Conservation (phyloP, 1,284 basidiomycete genomes). For the Leccinum angustisporum region DNA sequence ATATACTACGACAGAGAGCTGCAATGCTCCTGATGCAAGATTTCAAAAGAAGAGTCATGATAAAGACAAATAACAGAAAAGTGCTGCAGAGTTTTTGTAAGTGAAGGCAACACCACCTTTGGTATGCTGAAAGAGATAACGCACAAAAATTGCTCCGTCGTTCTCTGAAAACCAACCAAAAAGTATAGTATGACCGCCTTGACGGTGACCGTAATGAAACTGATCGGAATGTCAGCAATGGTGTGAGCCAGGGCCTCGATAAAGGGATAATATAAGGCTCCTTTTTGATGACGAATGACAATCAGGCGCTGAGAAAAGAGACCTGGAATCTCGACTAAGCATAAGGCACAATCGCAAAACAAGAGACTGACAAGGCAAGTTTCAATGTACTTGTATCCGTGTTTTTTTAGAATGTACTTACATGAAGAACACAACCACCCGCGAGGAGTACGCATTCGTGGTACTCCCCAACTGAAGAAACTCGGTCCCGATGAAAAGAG, state of each 20-base stretch:
- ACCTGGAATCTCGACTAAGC: slow-evolving; percentile 38
- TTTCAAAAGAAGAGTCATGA: slow-evolving; percentile 56
- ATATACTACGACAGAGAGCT: slow-evolving; percentile 47
- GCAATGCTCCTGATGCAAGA: slow-evolving; percentile 58
- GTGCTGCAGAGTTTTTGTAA: slow-evolving; percentile 34
- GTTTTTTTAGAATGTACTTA: slow-evolving; percentile 42
- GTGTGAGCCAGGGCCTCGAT: slow-evolving; percentile 56
- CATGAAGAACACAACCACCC: slow-evolving; percentile 75
- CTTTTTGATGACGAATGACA: slow-evolving; percentile 48
- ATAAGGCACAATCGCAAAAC: slow-evolving; percentile 21
- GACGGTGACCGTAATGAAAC: slow-evolving; percentile 42
- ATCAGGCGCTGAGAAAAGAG: slow-evolving; percentile 57
- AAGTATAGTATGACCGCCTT: slow-evolving; percentile 57
- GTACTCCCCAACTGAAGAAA: slow-evolving; percentile 61
- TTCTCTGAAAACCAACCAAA: slow-evolving; percentile 46
- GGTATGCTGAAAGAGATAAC: slow-evolving; percentile 7
- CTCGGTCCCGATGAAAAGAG: slow-evolving; percentile 71
- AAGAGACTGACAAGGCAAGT: slow-evolving; percentile 18
- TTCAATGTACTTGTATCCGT: slow-evolving; percentile 30
- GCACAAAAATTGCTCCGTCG: slow-evolving; percentile 43
- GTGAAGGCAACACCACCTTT: slow-evolving; percentile 2
- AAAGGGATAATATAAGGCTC: slow-evolving; percentile 53
- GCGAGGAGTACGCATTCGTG: slow-evolving; percentile 72
- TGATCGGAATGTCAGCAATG: slow-evolving; percentile 58
- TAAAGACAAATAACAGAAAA: slow-evolving; percentile 50